Evolutionary conservation across 78 protist genomes (phyloP).

Genomic region (Dictyostelium brefeldianum): DNA sequence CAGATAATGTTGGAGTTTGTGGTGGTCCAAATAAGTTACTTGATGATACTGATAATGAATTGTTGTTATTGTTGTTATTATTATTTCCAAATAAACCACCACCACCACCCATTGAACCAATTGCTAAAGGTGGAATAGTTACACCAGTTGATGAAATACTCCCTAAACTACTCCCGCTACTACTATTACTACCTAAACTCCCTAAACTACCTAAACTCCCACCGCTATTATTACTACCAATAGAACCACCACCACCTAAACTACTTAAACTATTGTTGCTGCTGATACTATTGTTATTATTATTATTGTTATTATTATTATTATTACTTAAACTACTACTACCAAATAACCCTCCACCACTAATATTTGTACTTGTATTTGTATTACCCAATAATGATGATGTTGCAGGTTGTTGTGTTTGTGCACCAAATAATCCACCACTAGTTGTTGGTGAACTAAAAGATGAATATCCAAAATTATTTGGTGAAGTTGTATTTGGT

Average conservation of each 20-base stretch:
- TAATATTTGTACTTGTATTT: not conserved
- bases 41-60: not conserved
- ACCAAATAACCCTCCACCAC: not conserved
- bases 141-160: not conserved
- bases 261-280: not conserved
- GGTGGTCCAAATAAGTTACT: slow-evolving; percentile 23
- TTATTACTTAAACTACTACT: not conserved
- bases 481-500: not conserved
- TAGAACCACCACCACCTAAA: not conserved
- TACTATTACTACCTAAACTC: not conserved
- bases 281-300: not conserved
- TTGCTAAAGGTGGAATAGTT: not conserved
- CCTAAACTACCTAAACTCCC: not conserved
- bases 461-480: not conserved
- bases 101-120: not conserved
- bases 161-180: not conserved
- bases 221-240: not conserved
- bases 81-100: slow-evolving; percentile 4
- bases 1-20: slow-evolving; percentile 56
- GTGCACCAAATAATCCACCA: not conserved
- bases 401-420: not conserved
- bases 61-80: not conserved
- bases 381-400: slow-evolving; percentile 16
- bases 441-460: not conserved
- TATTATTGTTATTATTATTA: not conserved